Conservation (phyloP, 129 eudicot genomes). For the Helianthus tuberosus region DNA sequence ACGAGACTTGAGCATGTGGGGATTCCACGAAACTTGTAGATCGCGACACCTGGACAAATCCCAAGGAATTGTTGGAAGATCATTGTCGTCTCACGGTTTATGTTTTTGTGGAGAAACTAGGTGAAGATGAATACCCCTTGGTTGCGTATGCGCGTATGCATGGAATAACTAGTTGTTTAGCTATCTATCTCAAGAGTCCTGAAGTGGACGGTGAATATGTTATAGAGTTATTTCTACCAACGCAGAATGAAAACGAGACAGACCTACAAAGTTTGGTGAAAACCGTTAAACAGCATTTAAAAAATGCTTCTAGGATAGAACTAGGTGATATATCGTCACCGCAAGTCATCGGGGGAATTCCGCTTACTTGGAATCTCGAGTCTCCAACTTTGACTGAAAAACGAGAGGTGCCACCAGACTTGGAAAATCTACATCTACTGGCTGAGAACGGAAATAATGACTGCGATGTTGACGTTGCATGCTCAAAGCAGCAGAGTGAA, state of each 20-base stretch:
- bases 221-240: constrained; percentile 18
- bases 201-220: constrained; percentile 11
- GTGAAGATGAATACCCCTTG: constrained; percentile 17
- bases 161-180: constrained; percentile 16
- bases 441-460: constrained; percentile 1
- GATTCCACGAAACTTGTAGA: not conserved
- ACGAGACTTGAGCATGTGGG: constrained; percentile 17
- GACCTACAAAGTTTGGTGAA: constrained; percentile 4
- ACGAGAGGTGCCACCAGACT: constrained; percentile 1
- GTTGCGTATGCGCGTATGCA: not conserved
- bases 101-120: constrained; percentile 10
- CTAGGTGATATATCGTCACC: not conserved
- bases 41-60: not conserved
- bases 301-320: constrained; percentile 13
- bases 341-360: constrained; percentile 16
- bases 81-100: not conserved
- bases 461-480: not conserved
- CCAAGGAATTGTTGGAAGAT: constrained; percentile 12
- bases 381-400: constrained; percentile 1
- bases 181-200: constrained; percentile 6
- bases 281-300: constrained; percentile 6
- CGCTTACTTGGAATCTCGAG: not conserved
- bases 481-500: not conserved
- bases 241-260: not conserved
- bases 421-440: not conserved